Base-by-base conservation (phyloP, 148 eudicot genomes). In the Amaranthus palmeri region DNA sequence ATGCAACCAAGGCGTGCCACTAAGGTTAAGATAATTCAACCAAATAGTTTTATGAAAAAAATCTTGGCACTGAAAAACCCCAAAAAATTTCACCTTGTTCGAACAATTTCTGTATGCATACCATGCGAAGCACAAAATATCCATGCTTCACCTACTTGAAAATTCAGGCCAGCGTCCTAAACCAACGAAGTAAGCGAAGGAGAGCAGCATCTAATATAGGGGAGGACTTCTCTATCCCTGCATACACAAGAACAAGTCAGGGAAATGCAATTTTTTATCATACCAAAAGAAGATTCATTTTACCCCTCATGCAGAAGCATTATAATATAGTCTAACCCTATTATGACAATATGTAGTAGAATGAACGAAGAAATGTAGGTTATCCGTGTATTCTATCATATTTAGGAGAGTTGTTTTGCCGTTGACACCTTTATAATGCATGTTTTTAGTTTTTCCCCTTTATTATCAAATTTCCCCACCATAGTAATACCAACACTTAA, bases 151-250 rank as follows among this genome's bases (percentile, higher is more conserved):
- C 36, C 48, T 64, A 43, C 46, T 62, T 50, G 8, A 48, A 40
- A 15, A 3, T 60, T 87, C 87, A 93, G 74, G 99, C 97, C 74
- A 95, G 76, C 51, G 97, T 80, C 79, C 99, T 91, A 49, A 95
- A 85, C 97, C 99, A 95, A 69, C 93, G 84, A 71, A 95, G 92
- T 66, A 92, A 73, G 63, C 88, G 74, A 82, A 92, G 99, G 63
- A 89, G 99, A 69, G 87, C 97, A 57, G 87, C 81, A 77, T 95
- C 96, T 72, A 95, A 76, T 53, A 86, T 61, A 1, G 89, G 89
- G 54, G 88, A 86, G 65, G 83, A 86, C 80, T 89, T 88, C 82
- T 95, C 99, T 61, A 89, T 74, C 66, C 97, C 99, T 95, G 56
- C 63, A 78, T 61, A 17, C 7, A 63, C 17, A 62, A 63, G 69